Evolutionary conservation across 345 rosid genomes (phyloP).

Genomic region (Carallia brachiata): DNA sequence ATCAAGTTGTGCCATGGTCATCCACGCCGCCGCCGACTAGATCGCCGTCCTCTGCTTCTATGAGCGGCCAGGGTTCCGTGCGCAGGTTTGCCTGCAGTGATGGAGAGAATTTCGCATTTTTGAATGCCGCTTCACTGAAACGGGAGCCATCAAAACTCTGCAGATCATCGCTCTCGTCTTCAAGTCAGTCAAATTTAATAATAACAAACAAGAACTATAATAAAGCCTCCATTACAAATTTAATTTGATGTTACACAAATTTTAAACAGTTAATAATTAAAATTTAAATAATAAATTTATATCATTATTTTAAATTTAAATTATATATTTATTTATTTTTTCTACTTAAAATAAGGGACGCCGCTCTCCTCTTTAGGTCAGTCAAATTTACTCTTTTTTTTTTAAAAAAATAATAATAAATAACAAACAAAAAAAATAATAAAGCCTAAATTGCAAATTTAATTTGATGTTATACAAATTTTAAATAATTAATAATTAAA

Average conservation of each 20-base stretch:
- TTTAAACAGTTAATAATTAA: not conserved
- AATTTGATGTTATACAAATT: no score
- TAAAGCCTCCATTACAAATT: not conserved
- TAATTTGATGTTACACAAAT: not conserved
- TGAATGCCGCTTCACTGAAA: slow-evolving; percentile 22
- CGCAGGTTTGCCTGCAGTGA: not conserved
- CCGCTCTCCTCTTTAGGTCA: no score
- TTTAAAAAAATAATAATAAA: no score
- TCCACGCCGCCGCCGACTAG: slow-evolving; percentile 18
- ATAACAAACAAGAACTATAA: no score
- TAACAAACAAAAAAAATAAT: no score
- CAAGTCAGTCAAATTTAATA: not conserved
- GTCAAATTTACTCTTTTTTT: no score
- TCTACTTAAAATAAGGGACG: no score
- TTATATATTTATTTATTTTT: no score
- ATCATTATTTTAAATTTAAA: no score
- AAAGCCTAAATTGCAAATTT: no score
- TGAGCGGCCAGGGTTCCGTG: slow-evolving; percentile 32
- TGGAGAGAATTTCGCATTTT: slow-evolving; percentile 5
- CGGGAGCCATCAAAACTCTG: slow-evolving; percentile 14
- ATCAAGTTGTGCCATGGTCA: slow-evolving; percentile 64
- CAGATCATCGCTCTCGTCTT: slow-evolving; percentile 26
- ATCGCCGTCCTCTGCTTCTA: slow-evolving; percentile 34
- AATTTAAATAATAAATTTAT: no score
- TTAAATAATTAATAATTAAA: no score